Conservation (phyloP, 768 basidiomycete genomes). For the Phlebiopsis gigantea region DNA sequence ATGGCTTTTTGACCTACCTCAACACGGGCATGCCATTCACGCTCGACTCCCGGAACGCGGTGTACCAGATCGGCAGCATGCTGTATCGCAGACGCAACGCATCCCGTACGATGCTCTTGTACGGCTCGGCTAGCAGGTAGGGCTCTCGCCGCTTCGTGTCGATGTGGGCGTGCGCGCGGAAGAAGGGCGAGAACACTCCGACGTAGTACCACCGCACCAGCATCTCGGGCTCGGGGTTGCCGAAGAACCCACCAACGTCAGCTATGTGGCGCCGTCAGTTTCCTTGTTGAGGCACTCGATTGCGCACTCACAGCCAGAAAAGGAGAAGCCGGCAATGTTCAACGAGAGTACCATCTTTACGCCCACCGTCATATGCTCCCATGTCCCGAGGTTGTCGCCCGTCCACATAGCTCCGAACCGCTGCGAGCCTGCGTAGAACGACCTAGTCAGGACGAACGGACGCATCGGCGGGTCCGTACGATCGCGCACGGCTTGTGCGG, state of each 20-base stretch:
- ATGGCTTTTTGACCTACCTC: constrained; percentile 42
- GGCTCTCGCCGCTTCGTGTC: constrained; percentile 98
- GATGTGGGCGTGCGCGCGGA: constrained; percentile 97
- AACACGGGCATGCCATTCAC: constrained; percentile 78
- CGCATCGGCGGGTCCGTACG: constrained; percentile 74
- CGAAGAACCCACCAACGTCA: constrained; percentile 98
- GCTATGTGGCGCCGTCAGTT: constrained; percentile 40
- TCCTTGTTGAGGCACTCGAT: background rate
- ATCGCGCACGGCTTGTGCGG: constrained; percentile 69
- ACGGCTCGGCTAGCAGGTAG: constrained; percentile 85
- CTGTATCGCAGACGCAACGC: constrained; percentile 78
- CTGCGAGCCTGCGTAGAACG: constrained; percentile 95
- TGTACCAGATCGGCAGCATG: constrained; percentile 93
- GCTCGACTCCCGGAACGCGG: constrained; percentile 88
- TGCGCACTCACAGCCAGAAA: constrained; percentile 74
- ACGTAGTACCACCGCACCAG: constrained; percentile 97
- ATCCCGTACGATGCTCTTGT: constrained; percentile 76
- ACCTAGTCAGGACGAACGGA: constrained; percentile 93
- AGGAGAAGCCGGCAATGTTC: constrained; percentile 86
- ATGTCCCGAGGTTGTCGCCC: constrained; percentile 94
- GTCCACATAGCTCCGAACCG: constrained; percentile 98
- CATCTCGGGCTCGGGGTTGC: constrained; percentile 92
- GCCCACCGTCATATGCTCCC: constrained; percentile 95
- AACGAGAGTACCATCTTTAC: constrained; percentile 91
- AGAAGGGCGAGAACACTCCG: constrained; percentile 93